phyloP scores from a whole-genome alignment of 1,284 basidiomycete genomes.

The Phellopilus nigrolimitatus region DNA sequence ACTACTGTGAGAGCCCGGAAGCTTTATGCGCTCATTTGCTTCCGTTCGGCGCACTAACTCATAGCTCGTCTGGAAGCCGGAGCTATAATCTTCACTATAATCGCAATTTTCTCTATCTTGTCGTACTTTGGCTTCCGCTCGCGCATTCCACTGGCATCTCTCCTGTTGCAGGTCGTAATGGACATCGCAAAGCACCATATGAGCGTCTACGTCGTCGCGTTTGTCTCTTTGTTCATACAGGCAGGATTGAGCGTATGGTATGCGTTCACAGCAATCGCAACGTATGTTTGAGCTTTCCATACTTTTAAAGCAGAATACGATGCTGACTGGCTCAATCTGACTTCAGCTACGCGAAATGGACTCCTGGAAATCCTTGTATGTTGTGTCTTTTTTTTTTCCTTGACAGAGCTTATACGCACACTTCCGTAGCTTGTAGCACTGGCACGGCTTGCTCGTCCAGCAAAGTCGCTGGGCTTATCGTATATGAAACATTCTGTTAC shows the following conservation, averaged over 20 bases:
- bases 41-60: conserved; percentile 24
- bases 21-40: background rate
- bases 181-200: conserved; percentile 80
- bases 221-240: conserved; percentile 66
- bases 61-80: conserved; percentile 40
- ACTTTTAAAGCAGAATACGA: background rate
- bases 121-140: conserved; percentile 65
- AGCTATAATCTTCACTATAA: conserved; percentile 74
- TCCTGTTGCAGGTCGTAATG: conserved; percentile 79
- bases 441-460: conserved; percentile 45
- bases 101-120: conserved; percentile 56
- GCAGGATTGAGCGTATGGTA: conserved; percentile 71
- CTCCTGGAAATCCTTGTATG: conserved; percentile 66
- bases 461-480: conserved; percentile 65
- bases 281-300: conserved; percentile 37
- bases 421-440: conserved; percentile 33
- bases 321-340: conserved; percentile 10
- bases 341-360: conserved; percentile 68
- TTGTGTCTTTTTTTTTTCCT: conserved; percentile 2
- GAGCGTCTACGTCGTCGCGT: conserved; percentile 76
- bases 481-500: conserved; percentile 79
- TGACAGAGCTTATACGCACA: background rate
- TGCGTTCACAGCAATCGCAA: conserved; percentile 64
- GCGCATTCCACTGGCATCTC: conserved; percentile 74
- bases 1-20: conserved; percentile 53